phyloP scores from a whole-genome alignment of 768 basidiomycete genomes.

The Suillus alpinus region DNA sequence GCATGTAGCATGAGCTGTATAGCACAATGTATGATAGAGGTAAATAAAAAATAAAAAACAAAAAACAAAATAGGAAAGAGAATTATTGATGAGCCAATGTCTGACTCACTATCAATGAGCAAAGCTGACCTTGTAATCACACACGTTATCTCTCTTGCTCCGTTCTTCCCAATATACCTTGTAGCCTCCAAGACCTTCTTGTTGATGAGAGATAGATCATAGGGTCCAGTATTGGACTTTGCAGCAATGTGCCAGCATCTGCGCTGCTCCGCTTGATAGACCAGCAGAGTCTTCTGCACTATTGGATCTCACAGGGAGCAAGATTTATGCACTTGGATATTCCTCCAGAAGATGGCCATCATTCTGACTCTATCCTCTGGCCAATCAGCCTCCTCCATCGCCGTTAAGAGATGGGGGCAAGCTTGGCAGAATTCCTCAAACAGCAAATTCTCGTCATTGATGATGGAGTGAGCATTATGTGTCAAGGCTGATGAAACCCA shows the following conservation, averaged over 20 bases:
- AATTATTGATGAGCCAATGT: too few species aligned
- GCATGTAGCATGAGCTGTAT: too few species aligned
- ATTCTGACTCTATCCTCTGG: not conserved
- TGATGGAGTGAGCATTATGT: not conserved
- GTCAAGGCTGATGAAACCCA: not conserved
- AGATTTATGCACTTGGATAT: not conserved
- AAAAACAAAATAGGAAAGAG: too few species aligned
- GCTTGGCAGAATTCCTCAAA: not conserved
- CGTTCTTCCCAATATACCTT: not conserved
- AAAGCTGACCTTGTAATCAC: not conserved
- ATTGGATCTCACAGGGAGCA: not conserved
- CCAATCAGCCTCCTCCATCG: not conserved
- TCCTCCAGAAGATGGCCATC: not conserved
- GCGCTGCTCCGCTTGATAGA: not conserved
- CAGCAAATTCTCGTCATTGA: not conserved
- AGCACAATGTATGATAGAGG: too few species aligned
- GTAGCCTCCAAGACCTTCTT: not conserved
- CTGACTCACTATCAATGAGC: too few species aligned
- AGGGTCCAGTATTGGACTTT: not conserved
- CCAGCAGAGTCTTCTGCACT: not conserved
- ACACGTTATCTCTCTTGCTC: not conserved
- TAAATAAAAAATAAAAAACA: too few species aligned
- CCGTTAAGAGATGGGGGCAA: not conserved
- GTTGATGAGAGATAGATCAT: not conserved
- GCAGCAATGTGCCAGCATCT: not conserved